Evolutionary conservation across 1,284 basidiomycete species (phyloP).

Genomic region (Puccinia brachypodii): DNA sequence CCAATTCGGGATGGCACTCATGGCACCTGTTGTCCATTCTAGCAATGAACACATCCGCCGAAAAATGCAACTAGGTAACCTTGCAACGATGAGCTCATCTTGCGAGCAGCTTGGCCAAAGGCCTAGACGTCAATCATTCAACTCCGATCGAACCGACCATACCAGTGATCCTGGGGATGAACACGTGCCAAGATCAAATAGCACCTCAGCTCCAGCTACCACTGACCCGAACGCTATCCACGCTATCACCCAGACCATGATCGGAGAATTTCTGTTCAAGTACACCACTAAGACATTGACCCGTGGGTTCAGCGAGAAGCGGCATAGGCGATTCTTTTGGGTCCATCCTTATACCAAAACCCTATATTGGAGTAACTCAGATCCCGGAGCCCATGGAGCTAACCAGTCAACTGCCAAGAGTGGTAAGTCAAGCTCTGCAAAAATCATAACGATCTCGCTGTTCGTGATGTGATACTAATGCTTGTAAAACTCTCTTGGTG

Average conservation of each 20-base stretch:
- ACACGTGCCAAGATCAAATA: neutral
- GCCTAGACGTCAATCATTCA: constrained; percentile 12
- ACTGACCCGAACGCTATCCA: constrained; percentile 64
- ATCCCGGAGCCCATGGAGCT: constrained; percentile 82
- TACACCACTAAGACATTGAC: constrained; percentile 90
- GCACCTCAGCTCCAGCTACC: constrained; percentile 11
- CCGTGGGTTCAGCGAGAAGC: constrained; percentile 81
- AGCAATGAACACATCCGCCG: constrained; percentile 17
- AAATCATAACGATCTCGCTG: constrained; percentile 13
- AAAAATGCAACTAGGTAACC: constrained; percentile 8
- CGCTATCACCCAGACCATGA: constrained; percentile 99
- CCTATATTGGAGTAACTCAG: constrained; percentile 92
- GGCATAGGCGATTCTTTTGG: constrained; percentile 98
- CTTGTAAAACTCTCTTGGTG: neutral
- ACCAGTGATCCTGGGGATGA: constrained; percentile 66
- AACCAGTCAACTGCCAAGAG: constrained; percentile 94
- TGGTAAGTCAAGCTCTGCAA: constrained; percentile 64
- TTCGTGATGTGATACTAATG: neutral
- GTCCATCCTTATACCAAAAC: constrained; percentile 98
- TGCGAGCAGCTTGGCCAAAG: constrained; percentile 36
- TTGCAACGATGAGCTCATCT: neutral
- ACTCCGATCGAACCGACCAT: constrained; percentile 45
- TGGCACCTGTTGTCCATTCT: constrained; percentile 6
- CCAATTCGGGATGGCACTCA: constrained; percentile 32
- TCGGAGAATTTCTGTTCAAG: constrained; percentile 97